Conservation (phyloP, 352 stramenopile species). For the Globisporangium orthogonon region DNA sequence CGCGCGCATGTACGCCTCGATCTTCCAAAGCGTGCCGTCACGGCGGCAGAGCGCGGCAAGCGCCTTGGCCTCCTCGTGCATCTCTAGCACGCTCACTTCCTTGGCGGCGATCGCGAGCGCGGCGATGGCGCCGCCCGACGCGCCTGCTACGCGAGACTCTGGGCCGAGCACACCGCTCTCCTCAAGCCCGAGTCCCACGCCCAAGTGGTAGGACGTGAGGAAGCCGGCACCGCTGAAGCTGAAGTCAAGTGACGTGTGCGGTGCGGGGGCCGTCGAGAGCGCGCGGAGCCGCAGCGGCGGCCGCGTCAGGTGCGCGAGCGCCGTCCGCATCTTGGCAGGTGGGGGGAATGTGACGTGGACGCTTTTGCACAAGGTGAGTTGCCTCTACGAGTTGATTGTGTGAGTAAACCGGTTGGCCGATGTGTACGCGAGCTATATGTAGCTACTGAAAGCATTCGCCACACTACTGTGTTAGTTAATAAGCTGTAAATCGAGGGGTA, state of each 20-base stretch:
- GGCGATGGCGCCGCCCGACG: conserved; percentile 64
- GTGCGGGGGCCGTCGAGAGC: neutral
- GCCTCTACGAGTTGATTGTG: neutral
- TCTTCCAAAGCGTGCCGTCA: conserved; percentile 56
- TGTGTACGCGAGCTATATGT: too few species aligned
- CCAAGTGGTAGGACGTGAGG: conserved; percentile 75
- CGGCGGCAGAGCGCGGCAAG: conserved; percentile 47
- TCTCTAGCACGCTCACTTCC: conserved; percentile 31
- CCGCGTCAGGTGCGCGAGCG: neutral
- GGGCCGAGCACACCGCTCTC: conserved; percentile 38
- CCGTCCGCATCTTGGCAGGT: neutral
- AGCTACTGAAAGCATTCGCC: too few species aligned
- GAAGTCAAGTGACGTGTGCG: conserved; percentile 31
- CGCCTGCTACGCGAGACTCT: conserved; percentile 56
- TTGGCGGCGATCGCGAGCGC: conserved; percentile 55
- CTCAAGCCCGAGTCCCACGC: conserved; percentile 51
- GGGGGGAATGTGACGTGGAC: too few species aligned
- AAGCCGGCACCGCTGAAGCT: conserved; percentile 79
- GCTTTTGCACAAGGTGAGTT: neutral
- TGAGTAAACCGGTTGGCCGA: too few species aligned
- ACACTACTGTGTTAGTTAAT: too few species aligned
- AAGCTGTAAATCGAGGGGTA: too few species aligned
- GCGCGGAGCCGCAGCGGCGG: neutral
- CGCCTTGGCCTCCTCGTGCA: conserved; percentile 53
- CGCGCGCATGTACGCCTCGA: conserved; percentile 50